These are phyloP conservation scores for Coniophora puteana DNA, from an alignment of 1,284 basidiomycete genomes.

Conservation along the genomic window DNA sequence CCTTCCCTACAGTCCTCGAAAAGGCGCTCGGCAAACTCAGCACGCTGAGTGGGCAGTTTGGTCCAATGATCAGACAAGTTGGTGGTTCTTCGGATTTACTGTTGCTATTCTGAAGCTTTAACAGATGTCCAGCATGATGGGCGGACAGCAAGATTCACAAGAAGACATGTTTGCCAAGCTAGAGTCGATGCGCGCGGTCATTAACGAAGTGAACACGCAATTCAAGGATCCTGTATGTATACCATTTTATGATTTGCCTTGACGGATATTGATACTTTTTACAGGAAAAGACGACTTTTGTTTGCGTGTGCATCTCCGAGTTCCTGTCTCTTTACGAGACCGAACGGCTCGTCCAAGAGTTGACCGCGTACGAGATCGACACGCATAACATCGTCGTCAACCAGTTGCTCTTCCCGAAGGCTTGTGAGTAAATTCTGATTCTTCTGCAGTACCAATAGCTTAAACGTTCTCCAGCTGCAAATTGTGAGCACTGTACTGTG, in stretches of 20 bases:
- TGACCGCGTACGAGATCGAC: conserved; percentile 96
- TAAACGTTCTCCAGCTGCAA: conserved; percentile 54
- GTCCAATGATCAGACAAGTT: conserved; percentile 96
- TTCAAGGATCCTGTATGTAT: conserved; percentile 93
- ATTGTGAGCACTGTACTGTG: conserved; percentile 94
- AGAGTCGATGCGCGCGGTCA: conserved; percentile 94
- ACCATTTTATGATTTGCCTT: conserved; percentile 1
- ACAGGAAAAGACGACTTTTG: conserved; percentile 96
- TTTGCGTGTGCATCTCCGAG: conserved; percentile 98
- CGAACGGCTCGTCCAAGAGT: conserved; percentile 94
- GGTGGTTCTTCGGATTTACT: too few species aligned
- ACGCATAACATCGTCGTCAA: conserved; percentile 99
- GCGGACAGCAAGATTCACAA: conserved; percentile 80
- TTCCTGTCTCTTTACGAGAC: conserved; percentile 99
- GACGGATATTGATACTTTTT: neutral
- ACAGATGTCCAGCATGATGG: conserved; percentile 96
- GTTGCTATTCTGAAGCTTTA: too few species aligned
- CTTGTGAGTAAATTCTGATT: conserved; percentile 48
- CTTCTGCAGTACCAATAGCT: conserved; percentile 1
- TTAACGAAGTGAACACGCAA: conserved; percentile 98
- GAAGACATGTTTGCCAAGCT: conserved; percentile 99
- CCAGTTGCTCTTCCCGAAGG: conserved; percentile 92
- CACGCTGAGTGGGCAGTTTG: conserved; percentile 87
- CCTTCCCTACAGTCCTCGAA: conserved; percentile 96
- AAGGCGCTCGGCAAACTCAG: conserved; percentile 97